Percentiles rank a stretch among this genome's conserved stretches.
phyloP scores from a whole-genome alignment of 2,329 filamentous ascomycete genomes.

The Diplodia seriata region DNA sequence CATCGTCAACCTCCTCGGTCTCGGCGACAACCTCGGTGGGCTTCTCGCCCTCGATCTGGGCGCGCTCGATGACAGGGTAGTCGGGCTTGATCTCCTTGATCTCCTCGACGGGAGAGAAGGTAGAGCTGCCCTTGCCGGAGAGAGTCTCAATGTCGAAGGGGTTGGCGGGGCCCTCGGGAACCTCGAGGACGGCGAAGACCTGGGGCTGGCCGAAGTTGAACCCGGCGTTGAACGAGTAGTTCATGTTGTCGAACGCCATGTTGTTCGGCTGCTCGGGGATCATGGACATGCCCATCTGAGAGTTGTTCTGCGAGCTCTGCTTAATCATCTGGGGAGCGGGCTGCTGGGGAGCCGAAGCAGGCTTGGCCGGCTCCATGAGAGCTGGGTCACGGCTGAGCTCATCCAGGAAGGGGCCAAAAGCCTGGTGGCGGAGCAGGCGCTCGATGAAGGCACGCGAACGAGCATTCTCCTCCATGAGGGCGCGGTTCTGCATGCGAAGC shows the following conservation, averaged over 20 bases:
- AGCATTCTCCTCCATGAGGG: conserved; percentile 83
- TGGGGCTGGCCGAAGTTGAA: conserved; percentile 64
- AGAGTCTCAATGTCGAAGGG: conserved; percentile 67
- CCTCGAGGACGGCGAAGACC: conserved; percentile 75
- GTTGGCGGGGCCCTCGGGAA: conserved; percentile 67
- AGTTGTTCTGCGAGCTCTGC: conserved; percentile 63
- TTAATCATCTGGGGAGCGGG: conserved; percentile 51
- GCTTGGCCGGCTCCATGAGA: conserved; percentile 43
- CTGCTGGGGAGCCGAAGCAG: conserved; percentile 50
- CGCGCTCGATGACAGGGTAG: conserved; percentile 56
- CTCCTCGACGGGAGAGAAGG: conserved; percentile 39
- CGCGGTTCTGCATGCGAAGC: conserved; percentile 79
- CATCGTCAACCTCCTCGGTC: conserved; percentile 68
- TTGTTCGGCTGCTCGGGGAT: conserved; percentile 77
- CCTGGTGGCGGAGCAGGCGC: conserved; percentile 66
- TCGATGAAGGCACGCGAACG: conserved; percentile 83
- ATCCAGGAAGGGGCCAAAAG: conserved; percentile 56
- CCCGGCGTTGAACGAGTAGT: conserved; percentile 59
- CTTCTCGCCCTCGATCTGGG: conserved; percentile 41
- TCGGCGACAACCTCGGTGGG: conserved; percentile 38
- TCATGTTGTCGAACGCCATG: conserved; percentile 66
- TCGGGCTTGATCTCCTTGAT: conserved; percentile 58
- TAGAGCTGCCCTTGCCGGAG: conserved; percentile 69
- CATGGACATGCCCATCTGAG: conserved; percentile 76
- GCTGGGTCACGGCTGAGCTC: conserved; percentile 48